These are phyloP conservation scores for Calocera cornea DNA, from an alignment of 768 basidiomycete species.

Conservation along the genomic window DNA sequence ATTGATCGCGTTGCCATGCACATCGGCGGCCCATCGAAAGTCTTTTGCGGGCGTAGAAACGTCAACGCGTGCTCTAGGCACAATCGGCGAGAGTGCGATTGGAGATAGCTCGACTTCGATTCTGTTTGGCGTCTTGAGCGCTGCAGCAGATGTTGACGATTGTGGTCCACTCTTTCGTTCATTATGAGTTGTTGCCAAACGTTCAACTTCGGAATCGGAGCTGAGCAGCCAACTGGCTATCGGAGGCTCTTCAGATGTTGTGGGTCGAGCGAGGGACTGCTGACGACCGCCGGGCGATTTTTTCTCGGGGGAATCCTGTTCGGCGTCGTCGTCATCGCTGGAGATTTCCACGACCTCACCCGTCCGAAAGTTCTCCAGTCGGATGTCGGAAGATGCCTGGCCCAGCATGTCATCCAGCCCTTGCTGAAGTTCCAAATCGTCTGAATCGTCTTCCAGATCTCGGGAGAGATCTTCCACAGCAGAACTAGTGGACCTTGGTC, in stretches of 20 bases:
- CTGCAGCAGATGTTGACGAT: neutral
- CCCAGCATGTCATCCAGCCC: neutral
- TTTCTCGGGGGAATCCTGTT: neutral
- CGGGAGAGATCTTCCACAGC: neutral
- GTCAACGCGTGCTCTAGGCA: neutral
- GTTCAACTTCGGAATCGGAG: constrained; percentile 11
- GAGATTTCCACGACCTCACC: neutral
- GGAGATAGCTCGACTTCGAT: neutral
- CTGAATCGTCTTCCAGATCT: constrained; percentile 31
- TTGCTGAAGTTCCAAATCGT: constrained; percentile 12
- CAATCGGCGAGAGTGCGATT: neutral
- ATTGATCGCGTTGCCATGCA: neutral
- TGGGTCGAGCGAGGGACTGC: neutral
- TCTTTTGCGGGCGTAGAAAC: neutral
- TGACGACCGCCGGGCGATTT: neutral
- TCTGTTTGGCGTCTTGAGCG: neutral
- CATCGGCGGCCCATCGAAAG: too few relatives aligned
- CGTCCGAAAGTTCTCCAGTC: neutral
- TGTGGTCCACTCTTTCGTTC: neutral
- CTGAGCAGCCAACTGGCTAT: constrained; percentile 14
- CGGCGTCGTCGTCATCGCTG: neutral
- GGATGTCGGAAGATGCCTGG: neutral
- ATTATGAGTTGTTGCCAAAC: neutral
- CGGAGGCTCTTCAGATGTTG: neutral
- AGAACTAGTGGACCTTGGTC: neutral